These are phyloP conservation scores for Beauveria bassiana DNA, from an alignment of 2,329 filamentous ascomycete species.

Conservation along the genomic window DNA sequence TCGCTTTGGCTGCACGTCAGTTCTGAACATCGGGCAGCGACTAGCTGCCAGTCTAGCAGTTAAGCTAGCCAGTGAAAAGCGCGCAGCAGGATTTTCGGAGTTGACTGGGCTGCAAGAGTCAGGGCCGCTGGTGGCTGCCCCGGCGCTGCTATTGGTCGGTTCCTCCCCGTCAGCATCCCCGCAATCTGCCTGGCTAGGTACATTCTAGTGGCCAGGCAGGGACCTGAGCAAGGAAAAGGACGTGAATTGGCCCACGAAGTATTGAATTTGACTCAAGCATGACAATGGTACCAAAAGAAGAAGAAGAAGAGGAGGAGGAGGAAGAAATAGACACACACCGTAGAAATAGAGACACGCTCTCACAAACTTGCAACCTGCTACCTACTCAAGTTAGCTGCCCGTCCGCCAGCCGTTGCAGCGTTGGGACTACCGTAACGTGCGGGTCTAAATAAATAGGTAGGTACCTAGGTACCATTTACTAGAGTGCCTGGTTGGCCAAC, in stretches of 20 bases:
- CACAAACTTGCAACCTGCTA: too few relatives aligned
- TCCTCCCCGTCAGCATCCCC: background rate
- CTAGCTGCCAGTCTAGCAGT: too few relatives aligned
- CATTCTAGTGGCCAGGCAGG: background rate
- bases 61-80: background rate
- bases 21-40: background rate
- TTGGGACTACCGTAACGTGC: too few relatives aligned
- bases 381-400: too few relatives aligned
- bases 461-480: too few relatives aligned
- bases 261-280: too few relatives aligned
- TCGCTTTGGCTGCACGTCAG: background rate
- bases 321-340: background rate
- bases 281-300: background rate
- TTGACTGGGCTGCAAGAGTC: background rate
- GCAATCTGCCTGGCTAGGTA: background rate
- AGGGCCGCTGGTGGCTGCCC: background rate
- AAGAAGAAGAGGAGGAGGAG: background rate
- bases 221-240: background rate
- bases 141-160: background rate
- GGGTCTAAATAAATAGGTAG: too few relatives aligned
- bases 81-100: too few relatives aligned
- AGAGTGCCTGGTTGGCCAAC: too few relatives aligned
- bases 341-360: too few relatives aligned
- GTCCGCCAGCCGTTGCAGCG: too few relatives aligned
- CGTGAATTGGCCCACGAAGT: background rate